These are phyloP conservation scores for Scheffersomyces stambukii DNA, from an alignment of 1,139 yeast genomes.

Conservation along the genomic window DNA sequence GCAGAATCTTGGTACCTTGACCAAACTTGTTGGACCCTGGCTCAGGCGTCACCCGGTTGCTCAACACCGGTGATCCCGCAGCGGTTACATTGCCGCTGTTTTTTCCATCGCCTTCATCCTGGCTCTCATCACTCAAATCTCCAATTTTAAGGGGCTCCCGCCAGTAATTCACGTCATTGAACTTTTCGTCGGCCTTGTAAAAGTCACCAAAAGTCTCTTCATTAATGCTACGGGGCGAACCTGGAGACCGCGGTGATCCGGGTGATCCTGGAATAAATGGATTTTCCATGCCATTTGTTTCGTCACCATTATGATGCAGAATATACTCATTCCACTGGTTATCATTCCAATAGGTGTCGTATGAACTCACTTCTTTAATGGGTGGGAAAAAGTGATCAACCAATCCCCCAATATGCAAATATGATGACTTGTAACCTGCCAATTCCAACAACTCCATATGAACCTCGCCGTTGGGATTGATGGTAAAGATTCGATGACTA, in stretches of 20 bases:
- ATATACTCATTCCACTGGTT: slow-evolving; percentile 35
- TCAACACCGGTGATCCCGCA: slow-evolving; percentile 1
- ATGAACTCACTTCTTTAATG: slow-evolving; percentile 39
- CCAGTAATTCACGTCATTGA: slow-evolving; percentile 90
- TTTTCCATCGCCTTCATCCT: slow-evolving; percentile 4
- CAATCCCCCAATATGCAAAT: slow-evolving; percentile 84
- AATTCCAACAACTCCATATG: slow-evolving; percentile 94
- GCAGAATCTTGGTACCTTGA: slow-evolving; percentile 13
- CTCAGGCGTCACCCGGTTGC: slow-evolving; percentile 7
- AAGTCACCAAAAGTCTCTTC: too few species aligned
- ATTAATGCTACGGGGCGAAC: slow-evolving; percentile 16
- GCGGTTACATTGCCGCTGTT: slow-evolving; percentile 1
- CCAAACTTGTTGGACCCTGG: slow-evolving; percentile 14
- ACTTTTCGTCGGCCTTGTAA: slow-evolving; percentile 52
- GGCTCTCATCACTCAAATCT: slow-evolving; percentile 43
- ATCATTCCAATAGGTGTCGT: slow-evolving; percentile 36
- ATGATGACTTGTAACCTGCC: slow-evolving; percentile 88
- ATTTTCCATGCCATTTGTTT: neutral
- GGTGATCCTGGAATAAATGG: slow-evolving; percentile 9
- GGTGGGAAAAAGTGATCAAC: slow-evolving; percentile 99
- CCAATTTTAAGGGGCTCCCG: slow-evolving; percentile 72
- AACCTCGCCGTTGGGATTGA: slow-evolving; percentile 95
- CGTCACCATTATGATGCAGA: slow-evolving; percentile 9
- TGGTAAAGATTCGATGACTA: slow-evolving; percentile 90
- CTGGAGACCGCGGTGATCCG: slow-evolving; percentile 20